These are phyloP conservation scores for Angomonas ambiguus DNA, from an alignment of 208 protist species.

Conservation along the genomic window DNA sequence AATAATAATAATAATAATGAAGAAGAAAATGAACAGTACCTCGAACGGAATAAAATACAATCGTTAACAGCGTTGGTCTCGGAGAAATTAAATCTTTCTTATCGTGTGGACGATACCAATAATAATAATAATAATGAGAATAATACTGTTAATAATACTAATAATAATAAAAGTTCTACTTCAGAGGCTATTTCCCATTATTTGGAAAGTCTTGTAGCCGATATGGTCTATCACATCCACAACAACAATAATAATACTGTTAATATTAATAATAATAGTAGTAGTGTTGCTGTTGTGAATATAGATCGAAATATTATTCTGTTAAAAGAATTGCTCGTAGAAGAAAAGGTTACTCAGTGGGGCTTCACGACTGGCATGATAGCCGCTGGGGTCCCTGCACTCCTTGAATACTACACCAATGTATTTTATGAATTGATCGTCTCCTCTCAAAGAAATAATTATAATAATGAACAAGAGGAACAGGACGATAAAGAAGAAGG, in stretches of 20 bases:
- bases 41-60: background rate
- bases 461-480: too few relatives aligned
- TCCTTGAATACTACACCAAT: background rate
- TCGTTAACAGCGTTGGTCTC: background rate
- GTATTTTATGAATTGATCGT: background rate
- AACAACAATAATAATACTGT: conserved; percentile 10
- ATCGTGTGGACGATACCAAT: background rate
- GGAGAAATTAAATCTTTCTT: background rate
- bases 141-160: background rate
- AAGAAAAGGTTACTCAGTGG: conserved; percentile 33
- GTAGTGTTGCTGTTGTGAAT: too few relatives aligned
- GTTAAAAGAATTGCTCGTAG: conserved; percentile 52
- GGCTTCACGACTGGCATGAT: conserved; percentile 69
- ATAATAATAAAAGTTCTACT: background rate
- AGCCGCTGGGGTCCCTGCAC: conserved; percentile 33
- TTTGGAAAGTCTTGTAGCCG: conserved; percentile 4
- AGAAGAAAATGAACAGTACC: background rate
- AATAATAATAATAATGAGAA: background rate
- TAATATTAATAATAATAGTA: background rate
- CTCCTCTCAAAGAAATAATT: too few relatives aligned
- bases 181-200: conserved; percentile 10
- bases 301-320: conserved; percentile 32
- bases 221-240: conserved; percentile 18
- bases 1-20: too few relatives aligned
- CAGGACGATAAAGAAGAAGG: too few relatives aligned